Evolutionary conservation across 352 stramenopile species (phyloP).

Genomic region (Pythium volutum): DNA sequence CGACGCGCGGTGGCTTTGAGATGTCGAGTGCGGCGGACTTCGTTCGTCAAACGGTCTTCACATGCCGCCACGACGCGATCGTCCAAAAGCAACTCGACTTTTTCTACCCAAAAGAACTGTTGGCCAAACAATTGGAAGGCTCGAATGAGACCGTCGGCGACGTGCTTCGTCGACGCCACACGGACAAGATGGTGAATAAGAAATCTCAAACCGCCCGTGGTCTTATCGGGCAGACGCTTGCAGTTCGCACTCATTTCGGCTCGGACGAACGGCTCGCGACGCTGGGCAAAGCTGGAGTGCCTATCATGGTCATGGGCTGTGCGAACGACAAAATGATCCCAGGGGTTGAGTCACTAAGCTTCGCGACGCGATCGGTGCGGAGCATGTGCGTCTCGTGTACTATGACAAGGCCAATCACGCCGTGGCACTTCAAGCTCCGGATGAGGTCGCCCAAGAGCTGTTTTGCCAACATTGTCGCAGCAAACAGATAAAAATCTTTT

Average conservation of each 20-base stretch:
- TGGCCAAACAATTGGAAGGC: constrained; percentile 32
- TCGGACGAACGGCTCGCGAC: constrained; percentile 34
- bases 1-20: constrained; percentile 48
- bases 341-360: constrained; percentile 33
- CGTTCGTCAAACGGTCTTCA: constrained; percentile 38
- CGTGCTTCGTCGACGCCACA: constrained; percentile 41
- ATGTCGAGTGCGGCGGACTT: constrained; percentile 25
- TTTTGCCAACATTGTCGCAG: constrained; percentile 16
- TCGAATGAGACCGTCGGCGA: constrained; percentile 34
- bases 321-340: constrained; percentile 39
- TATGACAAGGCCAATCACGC: constrained; percentile 37
- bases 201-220: constrained; percentile 29
- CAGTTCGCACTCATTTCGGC: constrained; percentile 42
- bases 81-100: constrained; percentile 47
- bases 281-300: constrained; percentile 26
- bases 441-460: constrained; percentile 29
- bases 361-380: constrained; percentile 13
- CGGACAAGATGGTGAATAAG: constrained; percentile 24
- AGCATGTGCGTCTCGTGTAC: constrained; percentile 19
- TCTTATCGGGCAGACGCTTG: constrained; percentile 40
- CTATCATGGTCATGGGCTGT: constrained; percentile 38
- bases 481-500: too few species aligned
- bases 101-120: constrained; percentile 48
- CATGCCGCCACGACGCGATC: constrained; percentile 32
- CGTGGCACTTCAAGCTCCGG: constrained; percentile 32